These are phyloP conservation scores for Coccomyxa sp. DNA, from an alignment of 139 green algal genomes.

Conservation along the genomic window DNA sequence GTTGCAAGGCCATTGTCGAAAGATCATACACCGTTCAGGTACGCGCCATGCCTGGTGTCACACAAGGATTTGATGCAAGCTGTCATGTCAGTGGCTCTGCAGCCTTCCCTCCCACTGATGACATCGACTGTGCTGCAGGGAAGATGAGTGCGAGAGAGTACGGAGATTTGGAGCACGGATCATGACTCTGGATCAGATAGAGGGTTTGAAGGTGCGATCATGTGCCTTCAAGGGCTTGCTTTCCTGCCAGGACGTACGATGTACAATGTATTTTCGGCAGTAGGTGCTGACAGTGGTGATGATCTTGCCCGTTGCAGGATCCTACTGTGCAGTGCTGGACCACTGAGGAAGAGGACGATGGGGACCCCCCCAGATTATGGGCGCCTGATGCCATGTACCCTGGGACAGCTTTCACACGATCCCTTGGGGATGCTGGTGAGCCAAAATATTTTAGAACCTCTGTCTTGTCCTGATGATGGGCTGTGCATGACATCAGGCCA, in stretches of 20 bases:
- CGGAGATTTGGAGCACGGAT: conserved; percentile 76
- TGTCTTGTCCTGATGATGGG: no score
- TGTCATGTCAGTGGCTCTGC: not conserved
- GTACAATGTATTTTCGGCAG: not conserved
- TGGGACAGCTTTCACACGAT: conserved; percentile 94
- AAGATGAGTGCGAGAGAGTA: conserved; percentile 88
- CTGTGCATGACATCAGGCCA: no score
- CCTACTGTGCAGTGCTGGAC: conserved; percentile 61
- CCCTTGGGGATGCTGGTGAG: conserved; percentile 82
- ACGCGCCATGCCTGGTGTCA: not conserved
- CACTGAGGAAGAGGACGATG: conserved; percentile 79
- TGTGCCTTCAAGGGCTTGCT: no score
- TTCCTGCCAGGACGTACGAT: not conserved
- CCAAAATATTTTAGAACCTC: no score
- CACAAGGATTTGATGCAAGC: not conserved
- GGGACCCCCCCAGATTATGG: conserved; percentile 92
- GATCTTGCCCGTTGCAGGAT: conserved; percentile 30
- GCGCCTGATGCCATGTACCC: conserved; percentile 77
- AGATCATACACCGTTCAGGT: conserved; percentile 88
- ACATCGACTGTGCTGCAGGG: conserved; percentile 32
- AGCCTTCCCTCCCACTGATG: not conserved
- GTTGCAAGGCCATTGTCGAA: conserved; percentile 52
- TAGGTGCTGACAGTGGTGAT: not conserved
- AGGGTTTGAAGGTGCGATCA: conserved; percentile 63
- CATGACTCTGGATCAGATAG: conserved; percentile 91